Base-by-base conservation (phyloP, 495 filamentous ascomycete species). In the Mytilinidion resinicola region DNA sequence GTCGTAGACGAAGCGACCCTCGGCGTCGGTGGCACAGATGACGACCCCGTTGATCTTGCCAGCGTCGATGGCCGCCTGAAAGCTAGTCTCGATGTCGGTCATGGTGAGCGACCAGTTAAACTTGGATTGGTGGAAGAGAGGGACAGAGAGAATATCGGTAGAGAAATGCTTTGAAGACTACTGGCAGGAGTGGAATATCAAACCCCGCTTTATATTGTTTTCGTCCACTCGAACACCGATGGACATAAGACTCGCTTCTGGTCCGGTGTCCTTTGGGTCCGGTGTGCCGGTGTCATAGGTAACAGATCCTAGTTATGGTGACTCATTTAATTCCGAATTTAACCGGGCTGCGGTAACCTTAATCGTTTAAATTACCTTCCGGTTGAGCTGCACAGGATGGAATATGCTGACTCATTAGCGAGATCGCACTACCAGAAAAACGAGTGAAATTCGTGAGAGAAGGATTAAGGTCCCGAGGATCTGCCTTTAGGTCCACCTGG, bases 1-100 rank as follows among this genome's bases (percentile, higher is more conserved):
- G 38, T 71, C 61, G 60, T 68, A 72, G 52, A 57, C 50, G 37
- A 71, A 72, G n/a, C 34, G 41, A 35, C 69, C 67, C 4, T 62
- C 35, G 10, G 57, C 36, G 49, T 68, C 53, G 12, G 57, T 67
- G 38, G 67, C 63, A 41, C 64, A 68, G 37, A 71, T 43, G 1
- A 72, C 61, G 20, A 57, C 67, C 33, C 67, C 69, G 35, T 66
- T 46, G 57, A 70, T 66, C 38, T 65, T 39, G 37, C 37, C 37
- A 14, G 37, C 37, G 37, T 58, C 48, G 20, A 71, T 70, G 30
- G 67, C 66, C 42, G 67, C 64, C 34, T 70, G 61, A 57, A 69
- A 53, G 53, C 52, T 56, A 11, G 61, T 56, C 25, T 72, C 69
- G 57, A 72, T 61, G 17, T 48, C 44, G 17, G 37, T 39, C 9